Evolutionary conservation across 169 alveolate species (phyloP), one percentile per base, ranked within the genome.

Genomic region (Hepatocystis sp.): DNA sequence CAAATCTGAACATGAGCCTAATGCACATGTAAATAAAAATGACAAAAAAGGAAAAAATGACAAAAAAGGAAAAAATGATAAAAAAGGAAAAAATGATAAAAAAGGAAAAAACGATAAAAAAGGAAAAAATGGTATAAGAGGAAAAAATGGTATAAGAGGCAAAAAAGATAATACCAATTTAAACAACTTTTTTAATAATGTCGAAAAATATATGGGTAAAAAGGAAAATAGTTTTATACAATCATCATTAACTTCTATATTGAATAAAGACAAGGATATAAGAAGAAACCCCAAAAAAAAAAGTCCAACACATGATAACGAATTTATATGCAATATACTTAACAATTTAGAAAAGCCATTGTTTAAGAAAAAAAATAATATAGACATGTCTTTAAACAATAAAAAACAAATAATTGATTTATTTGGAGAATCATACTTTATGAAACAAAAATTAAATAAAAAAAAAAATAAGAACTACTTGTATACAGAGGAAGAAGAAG

Each of bases 391-490:
- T 10, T 55, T 56, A 15, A 56, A 46, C 13, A 71, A 71, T 53
- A 32, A 71, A 56, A 71, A 56, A 49, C 76, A 56, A 71, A 71
- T 71, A 40, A 71, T 39, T 8, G 63, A 71, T 47, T 34, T 71
- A 17, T 71, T 71, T 30, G 86, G 86, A 0, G 67, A 71, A 40
- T 27, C 40, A 49, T 71, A 56, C 58, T 71, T 71, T 36, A 61
- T 51, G 8, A 71, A 49, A 28, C 71, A 61, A 34, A 49, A 63
- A n/a, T 17, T 34, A 60, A 56, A 51, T 23, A 78, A 78, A 19
- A 51, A 78, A 63, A 21, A 32, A 25, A 78, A 34, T 32, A 61
- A 21, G 23, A 7, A 60, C 32, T n/a, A n/a, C n/a, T n/a, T n/a
- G n/a, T n/a, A n/a, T n/a, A n/a, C n/a, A n/a, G n/a, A n/a, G n/a